Conservation (phyloP, 352 stramenopile genomes). For the Globisporangium orthogonon region DNA sequence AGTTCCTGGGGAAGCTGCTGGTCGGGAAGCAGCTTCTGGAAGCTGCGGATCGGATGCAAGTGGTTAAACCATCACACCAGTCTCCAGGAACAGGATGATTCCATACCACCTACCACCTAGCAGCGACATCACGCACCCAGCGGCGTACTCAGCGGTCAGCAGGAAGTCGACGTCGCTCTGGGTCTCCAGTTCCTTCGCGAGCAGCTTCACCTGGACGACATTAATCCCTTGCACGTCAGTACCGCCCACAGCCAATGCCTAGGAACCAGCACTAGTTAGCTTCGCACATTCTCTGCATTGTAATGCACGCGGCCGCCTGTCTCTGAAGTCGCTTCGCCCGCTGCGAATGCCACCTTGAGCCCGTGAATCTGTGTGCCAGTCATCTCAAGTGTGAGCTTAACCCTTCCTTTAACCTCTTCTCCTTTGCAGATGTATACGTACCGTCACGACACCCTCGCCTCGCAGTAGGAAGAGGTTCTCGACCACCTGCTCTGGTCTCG, state of each 20-base stretch:
- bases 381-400: background rate
- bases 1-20: conserved; percentile 51
- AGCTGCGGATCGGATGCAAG: conserved; percentile 14
- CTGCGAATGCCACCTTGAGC: conserved; percentile 21
- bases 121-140: conserved; percentile 16
- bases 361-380: conserved; percentile 10
- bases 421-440: conserved; percentile 8
- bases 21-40: conserved; percentile 47
- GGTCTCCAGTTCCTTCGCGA: background rate
- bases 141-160: conserved; percentile 45
- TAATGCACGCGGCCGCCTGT: background rate
- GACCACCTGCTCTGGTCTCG: conserved; percentile 29
- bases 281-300: background rate
- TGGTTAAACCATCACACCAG: background rate
- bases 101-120: background rate
- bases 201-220: conserved; percentile 17
- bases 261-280: background rate
- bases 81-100: background rate
- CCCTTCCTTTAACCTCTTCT: background rate
- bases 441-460: conserved; percentile 30
- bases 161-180: conserved; percentile 54
- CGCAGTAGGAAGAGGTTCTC: conserved; percentile 46
- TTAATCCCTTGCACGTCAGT: background rate
- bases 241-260: background rate
- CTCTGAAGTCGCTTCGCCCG: conserved; percentile 1